These are phyloP conservation scores for Allantophomopsis cytisporea DNA, from an alignment of 2,329 filamentous ascomycete genomes.

Conservation along the genomic window DNA sequence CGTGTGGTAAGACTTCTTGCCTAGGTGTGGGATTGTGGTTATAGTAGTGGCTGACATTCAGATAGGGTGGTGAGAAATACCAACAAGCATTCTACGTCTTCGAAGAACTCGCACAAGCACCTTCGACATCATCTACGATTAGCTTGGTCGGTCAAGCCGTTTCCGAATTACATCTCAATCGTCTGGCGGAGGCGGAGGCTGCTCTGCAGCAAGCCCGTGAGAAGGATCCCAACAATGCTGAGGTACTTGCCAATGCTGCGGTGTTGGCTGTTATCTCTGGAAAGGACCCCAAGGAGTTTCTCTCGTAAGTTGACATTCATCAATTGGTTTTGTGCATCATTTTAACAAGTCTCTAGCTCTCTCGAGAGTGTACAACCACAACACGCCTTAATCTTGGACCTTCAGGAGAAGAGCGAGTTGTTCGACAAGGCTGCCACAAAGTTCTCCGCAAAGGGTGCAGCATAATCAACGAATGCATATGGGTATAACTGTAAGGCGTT, in stretches of 20 bases:
- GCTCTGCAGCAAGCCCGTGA: conserved; percentile 70
- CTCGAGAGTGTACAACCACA: conserved; percentile 41
- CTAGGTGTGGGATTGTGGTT: background rate
- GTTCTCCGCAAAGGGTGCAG: conserved; percentile 71
- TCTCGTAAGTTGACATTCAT: conserved; percentile 33
- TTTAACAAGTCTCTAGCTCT: conserved; percentile 8
- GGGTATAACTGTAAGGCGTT: too few relatives aligned
- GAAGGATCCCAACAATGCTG: conserved; percentile 56
- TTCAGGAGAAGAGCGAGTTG: conserved; percentile 72
- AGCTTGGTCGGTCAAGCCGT: conserved; percentile 80
- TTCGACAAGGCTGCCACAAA: conserved; percentile 82
- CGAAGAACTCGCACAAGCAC: conserved; percentile 84
- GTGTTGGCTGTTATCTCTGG: conserved; percentile 69
- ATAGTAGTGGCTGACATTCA: conserved; percentile 13
- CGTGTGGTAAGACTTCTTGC: conserved; percentile 48
- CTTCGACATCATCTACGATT: conserved; percentile 62
- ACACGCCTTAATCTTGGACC: conserved; percentile 59
- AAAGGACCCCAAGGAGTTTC: conserved; percentile 51
- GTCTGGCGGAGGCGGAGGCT: conserved; percentile 77
- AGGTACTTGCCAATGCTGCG: conserved; percentile 71
- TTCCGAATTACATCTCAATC: conserved; percentile 79
- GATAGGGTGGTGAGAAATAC: conserved; percentile 83
- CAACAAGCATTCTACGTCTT: conserved; percentile 96
- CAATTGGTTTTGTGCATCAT: background rate
- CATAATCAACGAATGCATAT: conserved; percentile 17